Conservation (phyloP, 371 early-diverging fungal species). For the Phascolomyces articulosus region DNA sequence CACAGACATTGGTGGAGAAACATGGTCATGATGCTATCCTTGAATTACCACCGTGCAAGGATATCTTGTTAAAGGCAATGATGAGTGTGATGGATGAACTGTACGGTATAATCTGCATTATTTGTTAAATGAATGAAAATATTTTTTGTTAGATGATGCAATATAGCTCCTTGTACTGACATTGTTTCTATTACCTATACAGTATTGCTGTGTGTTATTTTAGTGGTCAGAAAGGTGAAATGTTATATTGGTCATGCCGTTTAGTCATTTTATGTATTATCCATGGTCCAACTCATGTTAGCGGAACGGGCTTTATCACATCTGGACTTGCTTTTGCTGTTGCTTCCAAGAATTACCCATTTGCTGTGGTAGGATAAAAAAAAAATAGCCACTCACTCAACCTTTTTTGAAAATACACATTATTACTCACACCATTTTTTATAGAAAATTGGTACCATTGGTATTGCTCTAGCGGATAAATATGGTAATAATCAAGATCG, state of each 20-base stretch:
- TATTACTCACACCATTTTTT: background rate
- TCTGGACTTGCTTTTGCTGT: constrained; percentile 33
- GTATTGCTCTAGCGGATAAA: constrained; percentile 32
- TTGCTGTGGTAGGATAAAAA: constrained; percentile 24
- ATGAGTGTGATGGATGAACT: constrained; percentile 42
- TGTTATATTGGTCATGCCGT: constrained; percentile 39
- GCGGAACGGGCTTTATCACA: constrained; percentile 29
- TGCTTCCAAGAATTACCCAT: constrained; percentile 21
- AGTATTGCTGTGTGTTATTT: constrained; percentile 38
- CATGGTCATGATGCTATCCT: constrained; percentile 22
- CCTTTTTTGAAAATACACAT: too few relatives aligned
- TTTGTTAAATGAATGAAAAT: too few relatives aligned
- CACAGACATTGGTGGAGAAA: constrained; percentile 12
- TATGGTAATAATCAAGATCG: constrained; percentile 34
- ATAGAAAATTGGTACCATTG: constrained; percentile 35
- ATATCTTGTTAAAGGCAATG: constrained; percentile 22
- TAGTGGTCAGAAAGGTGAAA: constrained; percentile 33
- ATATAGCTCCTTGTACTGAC: too few relatives aligned
- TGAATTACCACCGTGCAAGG: constrained; percentile 26
- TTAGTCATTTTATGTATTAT: constrained; percentile 27
- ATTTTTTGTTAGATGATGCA: too few relatives aligned
- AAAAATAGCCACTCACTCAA: too few relatives aligned
- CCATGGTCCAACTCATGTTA: constrained; percentile 21
- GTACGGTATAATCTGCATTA: constrained; percentile 15
- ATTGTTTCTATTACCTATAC: too few relatives aligned